Evolutionary conservation across 2,329 filamentous ascomycete genomes (phyloP), one percentile per base, ranked within the genome.

Genomic region (Fusarium nanum): DNA sequence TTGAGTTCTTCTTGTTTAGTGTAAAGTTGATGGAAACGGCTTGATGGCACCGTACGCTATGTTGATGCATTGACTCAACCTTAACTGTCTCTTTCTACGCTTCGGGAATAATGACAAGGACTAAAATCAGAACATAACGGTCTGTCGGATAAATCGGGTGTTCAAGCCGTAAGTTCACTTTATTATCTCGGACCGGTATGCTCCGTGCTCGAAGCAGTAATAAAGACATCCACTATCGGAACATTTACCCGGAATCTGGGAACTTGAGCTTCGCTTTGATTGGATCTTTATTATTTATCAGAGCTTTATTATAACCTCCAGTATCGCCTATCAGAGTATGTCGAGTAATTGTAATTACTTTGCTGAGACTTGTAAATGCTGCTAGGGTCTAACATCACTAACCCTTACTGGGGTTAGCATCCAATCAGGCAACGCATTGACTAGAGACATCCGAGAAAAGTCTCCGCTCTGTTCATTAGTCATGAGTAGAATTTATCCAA

Each of bases 31-130:
- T 11, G 2, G 16, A 14, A 14, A 14, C 30, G 4, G 13, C 30
- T 7, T 32, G 14, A 0, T 4, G 30, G 1, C 6, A 14, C 7
- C 1, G 1, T 32, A 5, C 34, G 34, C 34, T 4, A n/a, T n/a
- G 3, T 3, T 6, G 34, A 37, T 37, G 18, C 3, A 37, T 11
- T 11, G 3, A 11, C 16, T 37, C n/a, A 37, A 37, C 34, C 10
- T 37, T 18, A n/a, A 4, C 5, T 4, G 16, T 11, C 32, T 10
- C 9, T 18, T 18, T 18, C 34, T n/a, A 12, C 10, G 2, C 9
- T 7, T n/a, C 18, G 34, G 10, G 18, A 37, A 11, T 37, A n/a
- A 11, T 4, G 1, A 7, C 18, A 4, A n/a, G 34, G 9, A n/a
- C 1, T n/a, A 0, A 12, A 37, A 12, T 2, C 10, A 37, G 34